These are phyloP conservation scores for Mycena olivaceomarginata DNA, from an alignment of 768 basidiomycete species.

Conservation along the genomic window DNA sequence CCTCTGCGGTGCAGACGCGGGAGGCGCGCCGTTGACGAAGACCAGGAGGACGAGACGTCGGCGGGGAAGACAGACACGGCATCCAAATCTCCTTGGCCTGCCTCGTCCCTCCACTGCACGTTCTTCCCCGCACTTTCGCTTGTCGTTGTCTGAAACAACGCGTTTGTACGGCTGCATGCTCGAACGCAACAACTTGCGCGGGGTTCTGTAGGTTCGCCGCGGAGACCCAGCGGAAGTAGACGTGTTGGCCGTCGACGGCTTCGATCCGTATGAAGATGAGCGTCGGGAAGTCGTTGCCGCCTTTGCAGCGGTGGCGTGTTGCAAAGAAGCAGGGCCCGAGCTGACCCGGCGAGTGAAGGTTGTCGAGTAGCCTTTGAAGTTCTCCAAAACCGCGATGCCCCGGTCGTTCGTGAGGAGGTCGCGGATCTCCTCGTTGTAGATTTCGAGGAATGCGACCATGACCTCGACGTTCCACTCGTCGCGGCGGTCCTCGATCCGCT, in stretches of 20 bases:
- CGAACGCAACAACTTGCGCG: constrained; percentile 84
- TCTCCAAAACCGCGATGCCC: constrained; percentile 61
- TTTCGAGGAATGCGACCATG: too few species aligned
- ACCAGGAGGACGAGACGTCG: constrained; percentile 62
- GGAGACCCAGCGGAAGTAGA: constrained; percentile 72
- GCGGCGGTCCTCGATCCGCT: too few species aligned
- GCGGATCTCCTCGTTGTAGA: too few species aligned
- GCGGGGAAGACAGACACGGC: constrained; percentile 63
- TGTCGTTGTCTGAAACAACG: constrained; percentile 78
- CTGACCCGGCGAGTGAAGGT: constrained; percentile 70
- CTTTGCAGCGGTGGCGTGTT: constrained; percentile 48
- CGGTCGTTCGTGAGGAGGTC: constrained; percentile 61
- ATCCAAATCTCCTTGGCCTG: constrained; percentile 87
- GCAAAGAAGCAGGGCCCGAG: constrained; percentile 69
- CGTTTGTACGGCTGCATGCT: constrained; percentile 80
- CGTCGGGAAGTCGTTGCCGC: constrained; percentile 56
- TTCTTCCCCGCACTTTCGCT: constrained; percentile 77
- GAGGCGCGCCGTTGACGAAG: constrained; percentile 51
- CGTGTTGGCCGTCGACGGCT: constrained; percentile 48
- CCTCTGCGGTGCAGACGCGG: constrained; percentile 55
- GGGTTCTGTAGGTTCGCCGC: constrained; percentile 72
- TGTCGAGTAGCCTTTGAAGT: constrained; percentile 70
- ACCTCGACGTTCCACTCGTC: too few species aligned
- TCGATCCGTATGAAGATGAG: constrained; percentile 61
- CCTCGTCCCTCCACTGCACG: constrained; percentile 93